phyloP scores from a whole-genome alignment of 148 eudicot species.

The Spergularia bocconei region DNA sequence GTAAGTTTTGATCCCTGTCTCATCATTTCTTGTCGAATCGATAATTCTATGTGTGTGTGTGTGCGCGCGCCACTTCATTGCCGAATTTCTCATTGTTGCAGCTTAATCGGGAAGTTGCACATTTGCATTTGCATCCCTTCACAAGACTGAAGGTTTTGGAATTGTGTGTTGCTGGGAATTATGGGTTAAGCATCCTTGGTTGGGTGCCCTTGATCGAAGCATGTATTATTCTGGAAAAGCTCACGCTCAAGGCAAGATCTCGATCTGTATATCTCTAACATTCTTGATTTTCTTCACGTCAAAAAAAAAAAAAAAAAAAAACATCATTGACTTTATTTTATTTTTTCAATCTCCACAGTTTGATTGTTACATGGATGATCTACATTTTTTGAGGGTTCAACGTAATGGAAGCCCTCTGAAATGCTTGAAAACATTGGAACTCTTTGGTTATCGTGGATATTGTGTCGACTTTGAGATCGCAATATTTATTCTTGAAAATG shows the following conservation, averaged over 20 bases:
- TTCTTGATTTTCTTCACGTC: too few relatives aligned
- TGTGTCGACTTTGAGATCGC: slow-evolving; percentile 14
- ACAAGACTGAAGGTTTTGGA: slow-evolving; percentile 9
- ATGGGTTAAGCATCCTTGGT: background rate
- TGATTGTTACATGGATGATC: background rate
- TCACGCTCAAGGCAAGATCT: slow-evolving; percentile 6
- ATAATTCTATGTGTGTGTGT: too few relatives aligned
- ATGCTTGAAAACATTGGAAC: slow-evolving; percentile 2
- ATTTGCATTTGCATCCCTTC: background rate
- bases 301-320: too few relatives aligned
- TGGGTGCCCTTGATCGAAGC: slow-evolving; percentile 21
- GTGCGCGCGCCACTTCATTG: too few relatives aligned
- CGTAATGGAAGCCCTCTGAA: background rate
- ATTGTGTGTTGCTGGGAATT: background rate
- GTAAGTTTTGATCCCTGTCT: too few relatives aligned
- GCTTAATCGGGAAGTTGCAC: background rate
- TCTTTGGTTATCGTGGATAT: slow-evolving; percentile 7
- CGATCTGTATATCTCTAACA: too few relatives aligned
- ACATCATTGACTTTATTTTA: too few relatives aligned
- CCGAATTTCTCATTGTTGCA: background rate
- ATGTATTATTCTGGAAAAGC: slow-evolving; percentile 5
- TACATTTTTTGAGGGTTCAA: background rate
- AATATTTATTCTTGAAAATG: slow-evolving; percentile 7
- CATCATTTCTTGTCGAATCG: too few relatives aligned
- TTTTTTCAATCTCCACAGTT: background rate